Percentiles rank a stretch among this genome's conserved stretches.
Evolutionary conservation across 1,284 basidiomycete genomes (phyloP).

Genomic region (Cutaneotrichosporon sp.): DNA sequence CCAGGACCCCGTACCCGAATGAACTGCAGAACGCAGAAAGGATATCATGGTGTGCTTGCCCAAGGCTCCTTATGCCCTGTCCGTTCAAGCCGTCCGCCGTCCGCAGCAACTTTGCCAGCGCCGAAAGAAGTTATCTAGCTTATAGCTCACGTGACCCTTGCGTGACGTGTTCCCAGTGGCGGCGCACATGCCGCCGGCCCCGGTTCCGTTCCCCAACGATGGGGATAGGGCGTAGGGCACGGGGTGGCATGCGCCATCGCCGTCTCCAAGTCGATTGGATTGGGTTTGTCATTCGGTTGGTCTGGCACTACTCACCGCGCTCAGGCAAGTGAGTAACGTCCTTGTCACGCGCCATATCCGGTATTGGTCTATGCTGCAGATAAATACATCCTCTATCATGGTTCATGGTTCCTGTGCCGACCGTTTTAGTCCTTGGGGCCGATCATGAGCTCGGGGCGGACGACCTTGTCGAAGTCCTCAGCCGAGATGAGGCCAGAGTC

Average conservation of each 20-base stretch:
- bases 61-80: neutral
- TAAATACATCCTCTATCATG: too few relatives aligned
- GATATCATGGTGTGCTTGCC: neutral
- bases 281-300: too few relatives aligned
- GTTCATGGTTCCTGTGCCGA: too few relatives aligned
- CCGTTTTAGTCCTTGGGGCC: conserved; percentile 14
- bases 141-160: neutral
- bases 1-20: neutral
- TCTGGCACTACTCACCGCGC: too few relatives aligned
- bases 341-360: too few relatives aligned
- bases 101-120: neutral
- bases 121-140: neutral
- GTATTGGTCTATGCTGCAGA: too few relatives aligned
- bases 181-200: neutral
- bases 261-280: too few relatives aligned
- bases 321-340: too few relatives aligned
- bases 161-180: neutral
- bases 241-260: too few relatives aligned
- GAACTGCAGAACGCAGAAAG: neutral
- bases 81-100: neutral
- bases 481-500: conserved; percentile 78
- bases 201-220: neutral
- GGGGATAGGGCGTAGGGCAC: too few relatives aligned
- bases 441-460: conserved; percentile 71
- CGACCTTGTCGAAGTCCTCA: conserved; percentile 94